Base-by-base conservation (phyloP, 805 yeast species). In the Sugiyamaella chiloensis region DNA sequence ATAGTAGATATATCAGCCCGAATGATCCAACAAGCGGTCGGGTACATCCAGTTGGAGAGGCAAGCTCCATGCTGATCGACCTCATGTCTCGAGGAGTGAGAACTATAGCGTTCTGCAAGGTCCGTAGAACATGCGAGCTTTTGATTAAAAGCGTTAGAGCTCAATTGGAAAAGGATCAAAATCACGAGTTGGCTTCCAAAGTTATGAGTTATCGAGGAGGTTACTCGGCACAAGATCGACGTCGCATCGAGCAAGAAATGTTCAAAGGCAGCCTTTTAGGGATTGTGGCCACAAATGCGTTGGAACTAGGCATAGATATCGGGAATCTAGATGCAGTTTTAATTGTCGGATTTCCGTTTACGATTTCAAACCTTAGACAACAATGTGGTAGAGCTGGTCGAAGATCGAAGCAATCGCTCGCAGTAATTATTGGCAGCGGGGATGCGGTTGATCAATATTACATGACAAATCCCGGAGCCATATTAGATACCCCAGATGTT, bases 361-460 rank as follows among this genome's bases (percentile, higher is more conserved):
- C 96, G 45, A 74, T 89, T 50, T 82, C 95, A 42, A 88, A 88
- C 52, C 78, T 93, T 61, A 87, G 90, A 57, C 99, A 93, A 66
- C 99, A 93, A 61, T 84, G 93, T 70, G 99, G 99, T 30, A 75
- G 99, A 60, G 98, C 96, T 0, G 99, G 99, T 14, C 74, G 99
- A 63, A 80, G 96, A 54, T 77, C 78, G 46, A 54, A 52, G 4
- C 97, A 93, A 41, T 87, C 96, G 3, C 66, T 93, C 60, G 91
- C 96, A 0, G 68, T 93, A 2, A 80, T 85, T 45, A 87, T 93
- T 9, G 93, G 90, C 1, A 85, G 93, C 30, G 70, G 70, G 3
- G 79, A 81, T 21, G 96, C 97, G 0, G 79, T 88, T 1, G 96
- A 91, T 64, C 95, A 88, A 58, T 82, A 85, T 61, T 91, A 84